These are phyloP conservation scores for Candida pseudofarinosa DNA, from an alignment of 805 yeast genomes.

Conservation along the genomic window DNA sequence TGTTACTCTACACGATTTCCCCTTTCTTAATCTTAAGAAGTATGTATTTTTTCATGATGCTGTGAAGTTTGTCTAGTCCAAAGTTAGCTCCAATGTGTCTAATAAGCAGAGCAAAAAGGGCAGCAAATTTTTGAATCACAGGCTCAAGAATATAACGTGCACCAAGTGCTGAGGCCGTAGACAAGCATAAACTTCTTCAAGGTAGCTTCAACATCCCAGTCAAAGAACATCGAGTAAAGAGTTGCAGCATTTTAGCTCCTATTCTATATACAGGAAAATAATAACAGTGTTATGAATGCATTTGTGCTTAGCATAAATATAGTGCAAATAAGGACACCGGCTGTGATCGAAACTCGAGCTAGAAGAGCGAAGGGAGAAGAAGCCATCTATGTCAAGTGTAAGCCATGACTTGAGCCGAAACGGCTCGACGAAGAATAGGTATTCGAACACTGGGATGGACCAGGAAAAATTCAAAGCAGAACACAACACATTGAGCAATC, in stretches of 20 bases:
- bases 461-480: background rate
- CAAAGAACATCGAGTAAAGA: background rate
- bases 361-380: background rate
- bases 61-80: no score
- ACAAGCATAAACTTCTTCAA: no score
- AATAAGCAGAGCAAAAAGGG: no score
- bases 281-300: background rate
- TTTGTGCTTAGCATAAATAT: background rate
- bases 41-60: no score
- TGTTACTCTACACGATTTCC: no score
- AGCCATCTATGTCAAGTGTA: background rate
- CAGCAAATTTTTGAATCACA: no score
- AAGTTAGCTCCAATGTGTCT: no score
- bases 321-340: background rate
- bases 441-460: background rate
- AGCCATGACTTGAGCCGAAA: background rate
- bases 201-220: no score
- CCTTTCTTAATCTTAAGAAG: no score
- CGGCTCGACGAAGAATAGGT: background rate
- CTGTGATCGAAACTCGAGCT: background rate
- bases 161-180: no score
- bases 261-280: background rate
- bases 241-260: background rate
- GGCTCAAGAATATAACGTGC: no score
- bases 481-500: slow-evolving; percentile 11